A percentile compares a stretch with the other conserved stretches of the same genome.
These are phyloP conservation scores for Viola pubescens DNA, from an alignment of 441 rosid species.

Conservation along the genomic window DNA sequence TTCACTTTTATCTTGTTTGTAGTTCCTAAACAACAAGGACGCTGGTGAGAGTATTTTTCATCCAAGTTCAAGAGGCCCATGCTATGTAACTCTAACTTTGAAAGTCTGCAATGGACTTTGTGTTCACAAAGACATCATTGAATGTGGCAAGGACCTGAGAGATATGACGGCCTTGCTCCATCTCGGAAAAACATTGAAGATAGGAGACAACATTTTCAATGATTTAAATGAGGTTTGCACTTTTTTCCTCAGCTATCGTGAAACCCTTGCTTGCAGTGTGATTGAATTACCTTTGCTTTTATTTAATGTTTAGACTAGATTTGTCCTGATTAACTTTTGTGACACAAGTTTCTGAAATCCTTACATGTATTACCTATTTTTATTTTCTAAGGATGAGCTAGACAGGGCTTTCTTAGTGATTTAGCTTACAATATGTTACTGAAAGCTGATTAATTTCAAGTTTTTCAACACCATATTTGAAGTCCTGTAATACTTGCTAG, in stretches of 20 bases:
- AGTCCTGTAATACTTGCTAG: too few relatives aligned
- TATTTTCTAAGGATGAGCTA: too few relatives aligned
- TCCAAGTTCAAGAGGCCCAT: constrained; percentile 95
- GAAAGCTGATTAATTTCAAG: too few relatives aligned
- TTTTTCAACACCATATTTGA: too few relatives aligned
- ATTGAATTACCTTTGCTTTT: too few relatives aligned
- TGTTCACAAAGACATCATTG: constrained; percentile 87
- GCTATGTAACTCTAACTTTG: constrained; percentile 74
- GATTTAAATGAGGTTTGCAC: constrained; percentile 87
- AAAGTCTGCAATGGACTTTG: constrained; percentile 79
- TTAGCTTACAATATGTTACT: too few relatives aligned
- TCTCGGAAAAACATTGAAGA: constrained; percentile 83
- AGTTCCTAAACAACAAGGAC: constrained; percentile 81
- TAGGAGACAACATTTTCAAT: constrained; percentile 93
- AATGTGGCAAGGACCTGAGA: constrained; percentile 95
- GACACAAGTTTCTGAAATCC: too few relatives aligned
- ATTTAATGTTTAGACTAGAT: too few relatives aligned
- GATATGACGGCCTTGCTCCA: constrained; percentile 88
- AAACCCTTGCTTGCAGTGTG: too few relatives aligned
- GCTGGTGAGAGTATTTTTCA: constrained; percentile 90
- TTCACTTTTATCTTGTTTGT: constrained; percentile 5
- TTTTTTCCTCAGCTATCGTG: neutral
- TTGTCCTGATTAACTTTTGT: too few relatives aligned
- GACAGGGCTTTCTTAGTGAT: too few relatives aligned
- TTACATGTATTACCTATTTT: too few relatives aligned